These are phyloP conservation scores for Ustilago trichophora DNA, from an alignment of 1,284 basidiomycete genomes.

Conservation along the genomic window DNA sequence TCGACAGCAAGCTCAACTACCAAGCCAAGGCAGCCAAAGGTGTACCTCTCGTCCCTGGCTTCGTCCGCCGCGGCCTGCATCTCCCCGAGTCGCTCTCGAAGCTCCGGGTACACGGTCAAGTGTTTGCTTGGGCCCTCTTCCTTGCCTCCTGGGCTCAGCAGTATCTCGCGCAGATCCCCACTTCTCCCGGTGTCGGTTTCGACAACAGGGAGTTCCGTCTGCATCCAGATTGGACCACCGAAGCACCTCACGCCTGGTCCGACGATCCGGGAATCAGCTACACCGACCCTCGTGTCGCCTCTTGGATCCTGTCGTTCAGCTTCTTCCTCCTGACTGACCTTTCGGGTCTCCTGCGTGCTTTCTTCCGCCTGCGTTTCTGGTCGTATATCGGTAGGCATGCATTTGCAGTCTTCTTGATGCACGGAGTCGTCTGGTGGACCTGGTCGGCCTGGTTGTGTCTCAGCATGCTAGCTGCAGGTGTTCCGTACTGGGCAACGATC, in stretches of 20 bases:
- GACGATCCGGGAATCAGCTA: conserved; percentile 27
- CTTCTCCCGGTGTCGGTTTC: conserved; percentile 28
- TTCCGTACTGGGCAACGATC: conserved; percentile 57
- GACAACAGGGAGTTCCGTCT: conserved; percentile 40
- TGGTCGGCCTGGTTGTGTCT: conserved; percentile 57
- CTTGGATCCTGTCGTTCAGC: conserved; percentile 49
- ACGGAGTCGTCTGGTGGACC: conserved; percentile 58
- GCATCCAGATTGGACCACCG: conserved; percentile 49
- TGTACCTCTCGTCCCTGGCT: conserved; percentile 38
- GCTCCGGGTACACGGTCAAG: conserved; percentile 46
- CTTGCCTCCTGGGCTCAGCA: conserved; percentile 42
- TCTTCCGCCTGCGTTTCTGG: conserved; percentile 56
- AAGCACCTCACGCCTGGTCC: conserved; percentile 31
- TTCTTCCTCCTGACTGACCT: conserved; percentile 58
- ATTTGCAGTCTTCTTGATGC: conserved; percentile 56
- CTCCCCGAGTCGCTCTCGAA: conserved; percentile 32
- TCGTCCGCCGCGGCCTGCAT: conserved; percentile 14
- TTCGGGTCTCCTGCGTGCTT: conserved; percentile 42
- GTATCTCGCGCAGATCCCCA: conserved; percentile 42
- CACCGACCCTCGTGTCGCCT: conserved; percentile 41
- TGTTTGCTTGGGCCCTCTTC: conserved; percentile 58
- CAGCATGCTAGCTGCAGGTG: conserved; percentile 36
- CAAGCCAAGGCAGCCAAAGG: conserved; percentile 45
- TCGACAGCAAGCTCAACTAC: conserved; percentile 59
- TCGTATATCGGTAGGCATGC: conserved; percentile 53